Evolutionary conservation across 768 basidiomycete genomes (phyloP).

Genomic region (Kwoniella sp.): DNA sequence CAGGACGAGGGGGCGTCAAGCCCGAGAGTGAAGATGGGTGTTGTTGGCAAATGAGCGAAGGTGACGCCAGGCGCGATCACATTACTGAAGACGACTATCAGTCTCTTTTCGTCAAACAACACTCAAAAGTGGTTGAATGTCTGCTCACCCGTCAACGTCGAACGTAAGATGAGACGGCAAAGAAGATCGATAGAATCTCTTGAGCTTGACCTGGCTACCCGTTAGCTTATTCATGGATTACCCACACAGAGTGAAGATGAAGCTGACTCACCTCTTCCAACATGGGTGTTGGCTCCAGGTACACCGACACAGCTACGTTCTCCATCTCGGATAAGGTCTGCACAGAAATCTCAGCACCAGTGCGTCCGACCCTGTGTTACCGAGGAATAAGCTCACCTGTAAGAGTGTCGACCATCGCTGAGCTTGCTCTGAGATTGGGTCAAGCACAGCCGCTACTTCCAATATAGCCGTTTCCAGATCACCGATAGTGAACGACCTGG

Average conservation of each 20-base stretch:
- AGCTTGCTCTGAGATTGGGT: constrained; percentile 79
- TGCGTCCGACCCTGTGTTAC: neutral
- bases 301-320: constrained; percentile 65
- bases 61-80: constrained; percentile 65
- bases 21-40: constrained; percentile 89
- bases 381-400: constrained; percentile 60
- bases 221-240: too few species aligned
- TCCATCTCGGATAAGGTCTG: constrained; percentile 51
- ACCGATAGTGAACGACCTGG: constrained; percentile 71
- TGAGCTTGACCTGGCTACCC: constrained; percentile 71
- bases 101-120: neutral
- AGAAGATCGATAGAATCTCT: constrained; percentile 86
- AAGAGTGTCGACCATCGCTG: constrained; percentile 84
- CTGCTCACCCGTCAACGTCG: constrained; percentile 69
- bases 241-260: too few species aligned
- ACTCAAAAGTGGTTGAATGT: neutral
- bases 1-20: constrained; percentile 90
- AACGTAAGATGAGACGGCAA: constrained; percentile 65
- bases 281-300: constrained; percentile 68
- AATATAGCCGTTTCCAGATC: constrained; percentile 68
- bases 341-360: constrained; percentile 3
- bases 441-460: constrained; percentile 72
- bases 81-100: constrained; percentile 56
- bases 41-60: constrained; percentile 74
- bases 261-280: constrained; percentile 66